Evolutionary conservation across 495 filamentous ascomycete genomes (phyloP), one percentile per base, ranked within the genome.

Genomic region (Chaetomidium leptoderma): DNA sequence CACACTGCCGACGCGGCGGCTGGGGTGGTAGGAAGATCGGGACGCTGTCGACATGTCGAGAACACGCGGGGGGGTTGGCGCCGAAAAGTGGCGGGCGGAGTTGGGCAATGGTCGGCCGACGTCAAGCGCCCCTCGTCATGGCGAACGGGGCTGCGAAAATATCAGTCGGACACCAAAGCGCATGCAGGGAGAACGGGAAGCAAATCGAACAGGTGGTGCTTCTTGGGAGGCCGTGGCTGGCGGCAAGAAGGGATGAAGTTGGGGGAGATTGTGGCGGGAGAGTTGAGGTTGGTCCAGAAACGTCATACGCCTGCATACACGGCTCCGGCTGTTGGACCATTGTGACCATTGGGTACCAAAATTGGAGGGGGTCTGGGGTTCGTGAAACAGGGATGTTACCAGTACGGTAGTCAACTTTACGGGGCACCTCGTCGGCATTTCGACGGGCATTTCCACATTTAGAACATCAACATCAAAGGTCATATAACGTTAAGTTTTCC

Each of bases 11-110:
- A 78, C 49, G 42, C 74, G 74, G 61, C 72, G 73, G 60, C 68
- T 70, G 21, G 71, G 66, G 30, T 67, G 63, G 50, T 69, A 65
- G 24, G 76, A 63, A 32, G 59, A 70, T 53, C 70, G 71, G 45
- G 69, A 66, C 10, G 72, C 67, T 10, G 71, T 65, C 61, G 78
- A 79, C 78, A 81, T 80, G 59, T 24, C 54, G 65, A 33, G 8
- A 14, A 44, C 66, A 55, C 21, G 29, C 23, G 57, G 54, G 45
- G 46, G 53, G n/a, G 7, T 8, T 37, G 46, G n/a, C 37, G 36
- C 13, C 43, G 35, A 4, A 35, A 43, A 23, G 35, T 13, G 29
- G 32, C 26, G 54, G 43, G 47, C 47, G 50, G n/a, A n/a, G 52
- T 57, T 30, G 53, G 53, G 33, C 35, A 17, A 36, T 40, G 17